These are phyloP conservation scores for Verticillium nubilum DNA, from an alignment of 2,329 filamentous ascomycete species.

Conservation along the genomic window DNA sequence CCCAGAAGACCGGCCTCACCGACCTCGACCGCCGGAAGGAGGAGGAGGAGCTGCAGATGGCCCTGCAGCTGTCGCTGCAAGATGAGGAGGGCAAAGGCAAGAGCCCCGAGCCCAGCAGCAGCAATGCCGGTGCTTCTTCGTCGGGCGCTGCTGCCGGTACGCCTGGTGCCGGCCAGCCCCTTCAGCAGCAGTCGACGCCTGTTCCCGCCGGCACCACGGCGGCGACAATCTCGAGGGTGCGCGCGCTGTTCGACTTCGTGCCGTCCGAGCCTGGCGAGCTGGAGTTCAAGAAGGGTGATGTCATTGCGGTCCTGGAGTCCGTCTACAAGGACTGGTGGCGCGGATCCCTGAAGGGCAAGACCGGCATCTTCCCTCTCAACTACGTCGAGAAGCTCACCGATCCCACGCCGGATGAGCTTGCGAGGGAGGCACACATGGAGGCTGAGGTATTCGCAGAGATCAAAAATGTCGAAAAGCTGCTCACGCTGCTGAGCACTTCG, in stretches of 20 bases:
- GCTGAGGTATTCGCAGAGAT: conserved; percentile 61
- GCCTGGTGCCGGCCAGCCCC: conserved; percentile 21
- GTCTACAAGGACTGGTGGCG: conserved; percentile 99
- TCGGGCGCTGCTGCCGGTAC: conserved; percentile 19
- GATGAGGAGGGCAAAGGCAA: conserved; percentile 67
- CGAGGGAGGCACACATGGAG: conserved; percentile 95
- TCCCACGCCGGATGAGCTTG: conserved; percentile 88
- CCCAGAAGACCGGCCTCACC: conserved; percentile 87
- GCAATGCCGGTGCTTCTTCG: conserved; percentile 28
- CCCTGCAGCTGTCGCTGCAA: conserved; percentile 84
- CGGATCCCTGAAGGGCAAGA: conserved; percentile 87
- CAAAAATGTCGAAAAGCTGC: conserved; percentile 61
- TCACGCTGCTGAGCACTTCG: conserved; percentile 86
- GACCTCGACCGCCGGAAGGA: conserved; percentile 88
- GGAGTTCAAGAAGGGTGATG: conserved; percentile 93
- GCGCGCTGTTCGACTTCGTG: conserved; percentile 90
- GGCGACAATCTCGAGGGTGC: conserved; percentile 89
- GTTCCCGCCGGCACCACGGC: conserved; percentile 83
- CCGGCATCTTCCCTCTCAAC: conserved; percentile 96
- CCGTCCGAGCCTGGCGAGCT: conserved; percentile 92
- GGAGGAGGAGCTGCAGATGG: conserved; percentile 96
- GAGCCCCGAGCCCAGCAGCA: conserved; percentile 27
- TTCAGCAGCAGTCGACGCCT: conserved; percentile 43
- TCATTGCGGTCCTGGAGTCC: conserved; percentile 94
- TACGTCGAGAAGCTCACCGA: conserved; percentile 98